These are phyloP conservation scores for Cyanophora paradoxa DNA, from an alignment of 78 protist genomes.

Conservation along the genomic window DNA sequence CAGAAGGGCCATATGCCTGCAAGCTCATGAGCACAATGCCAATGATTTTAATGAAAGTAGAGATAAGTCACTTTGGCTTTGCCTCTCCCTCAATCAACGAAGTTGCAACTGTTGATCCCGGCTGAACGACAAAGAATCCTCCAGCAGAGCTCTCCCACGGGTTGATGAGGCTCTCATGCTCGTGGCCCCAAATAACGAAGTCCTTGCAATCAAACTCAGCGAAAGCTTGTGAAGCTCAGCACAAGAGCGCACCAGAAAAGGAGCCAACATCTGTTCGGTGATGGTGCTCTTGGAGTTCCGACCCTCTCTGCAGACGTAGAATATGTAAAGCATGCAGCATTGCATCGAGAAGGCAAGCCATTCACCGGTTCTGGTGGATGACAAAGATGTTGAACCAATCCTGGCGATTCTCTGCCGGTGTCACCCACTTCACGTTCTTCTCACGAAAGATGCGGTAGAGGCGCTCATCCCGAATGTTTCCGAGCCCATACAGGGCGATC, in stretches of 20 bases:
- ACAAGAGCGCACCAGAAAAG: too few species aligned
- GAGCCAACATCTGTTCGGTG: constrained; percentile 66
- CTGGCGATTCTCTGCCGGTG: constrained; percentile 63
- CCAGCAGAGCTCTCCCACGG: constrained; percentile 34
- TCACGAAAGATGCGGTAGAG: constrained; percentile 69
- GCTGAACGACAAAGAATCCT: constrained; percentile 74
- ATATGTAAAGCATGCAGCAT: background rate
- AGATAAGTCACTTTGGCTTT: constrained; percentile 47
- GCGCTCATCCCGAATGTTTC: constrained; percentile 91
- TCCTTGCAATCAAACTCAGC: too few species aligned
- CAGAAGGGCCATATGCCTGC: constrained; percentile 62
- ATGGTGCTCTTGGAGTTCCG: constrained; percentile 62
- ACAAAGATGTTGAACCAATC: constrained; percentile 87
- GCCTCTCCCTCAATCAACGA: constrained; percentile 77
- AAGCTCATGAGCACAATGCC: background rate
- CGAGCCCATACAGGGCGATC: constrained; percentile 93
- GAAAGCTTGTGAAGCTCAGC: too few species aligned
- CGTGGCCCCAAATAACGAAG: constrained; percentile 96
- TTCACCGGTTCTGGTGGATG: constrained; percentile 90
- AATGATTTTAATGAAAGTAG: background rate
- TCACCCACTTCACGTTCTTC: constrained; percentile 38
- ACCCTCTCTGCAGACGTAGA: constrained; percentile 13
- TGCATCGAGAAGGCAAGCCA: background rate
- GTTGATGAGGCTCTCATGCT: constrained; percentile 76
- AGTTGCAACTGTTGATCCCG: constrained; percentile 87